phyloP scores from a whole-genome alignment of 1,284 basidiomycete species.

The Ceratobasidium theobromae region DNA sequence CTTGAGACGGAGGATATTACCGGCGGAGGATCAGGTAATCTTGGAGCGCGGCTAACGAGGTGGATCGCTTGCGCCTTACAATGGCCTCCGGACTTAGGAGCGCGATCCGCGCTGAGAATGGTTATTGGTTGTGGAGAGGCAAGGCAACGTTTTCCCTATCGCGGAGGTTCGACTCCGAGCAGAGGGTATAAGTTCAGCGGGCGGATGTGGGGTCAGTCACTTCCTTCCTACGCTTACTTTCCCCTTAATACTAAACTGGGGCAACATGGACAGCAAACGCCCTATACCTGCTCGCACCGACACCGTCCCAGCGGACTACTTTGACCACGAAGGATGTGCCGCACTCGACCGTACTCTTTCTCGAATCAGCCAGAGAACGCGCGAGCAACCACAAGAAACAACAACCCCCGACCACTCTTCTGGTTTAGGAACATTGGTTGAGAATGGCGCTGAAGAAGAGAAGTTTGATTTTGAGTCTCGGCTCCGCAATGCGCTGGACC shows the following conservation, averaged over 20 bases:
- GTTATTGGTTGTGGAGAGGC: too few species aligned
- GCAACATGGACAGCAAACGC: not conserved
- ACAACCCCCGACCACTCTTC: not conserved
- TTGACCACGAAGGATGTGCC: constrained; percentile 25
- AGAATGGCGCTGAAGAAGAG: constrained; percentile 5
- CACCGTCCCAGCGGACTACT: constrained; percentile 14
- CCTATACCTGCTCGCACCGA: not conserved
- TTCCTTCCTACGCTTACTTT: not conserved
- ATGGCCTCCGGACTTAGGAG: not conserved
- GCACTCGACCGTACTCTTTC: constrained; percentile 18
- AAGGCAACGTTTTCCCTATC: too few species aligned
- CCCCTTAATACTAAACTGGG: not conserved
- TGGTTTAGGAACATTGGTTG: constrained; percentile 14
- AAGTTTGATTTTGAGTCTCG: constrained; percentile 21
- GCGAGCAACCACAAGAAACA: not conserved
- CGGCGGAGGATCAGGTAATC: not conserved
- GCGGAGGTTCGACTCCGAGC: not conserved
- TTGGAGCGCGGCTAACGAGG: not conserved
- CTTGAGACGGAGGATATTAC: not conserved
- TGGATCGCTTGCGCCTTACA: not conserved
- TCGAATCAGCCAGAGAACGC: constrained; percentile 18
- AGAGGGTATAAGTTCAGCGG: not conserved
- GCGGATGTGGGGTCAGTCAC: not conserved
- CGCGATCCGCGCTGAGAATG: not conserved
- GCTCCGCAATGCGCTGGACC: constrained; percentile 2